A percentile compares a stretch with the other conserved stretches of the same genome.
Conservation (phyloP, 2,329 filamentous ascomycete species). For the Elsinoe perseae region DNA sequence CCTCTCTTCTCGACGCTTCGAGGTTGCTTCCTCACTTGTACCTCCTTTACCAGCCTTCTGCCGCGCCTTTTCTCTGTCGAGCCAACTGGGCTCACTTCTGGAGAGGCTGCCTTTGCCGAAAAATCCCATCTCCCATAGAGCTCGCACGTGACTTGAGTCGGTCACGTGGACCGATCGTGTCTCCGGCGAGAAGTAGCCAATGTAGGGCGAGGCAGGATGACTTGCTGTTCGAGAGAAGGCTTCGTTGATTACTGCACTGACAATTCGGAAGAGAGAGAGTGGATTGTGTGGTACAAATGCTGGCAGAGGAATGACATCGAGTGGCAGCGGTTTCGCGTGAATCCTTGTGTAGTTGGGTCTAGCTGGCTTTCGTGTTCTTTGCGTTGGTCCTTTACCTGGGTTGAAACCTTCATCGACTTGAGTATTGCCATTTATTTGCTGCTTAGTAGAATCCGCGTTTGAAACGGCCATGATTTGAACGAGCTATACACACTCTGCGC, state of each 20-base stretch:
- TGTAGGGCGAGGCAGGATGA: constrained; percentile 58
- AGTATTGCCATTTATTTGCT: not conserved
- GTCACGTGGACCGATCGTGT: constrained; percentile 80
- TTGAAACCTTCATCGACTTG: not conserved
- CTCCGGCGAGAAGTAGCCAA: constrained; percentile 70
- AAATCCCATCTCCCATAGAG: constrained; percentile 93
- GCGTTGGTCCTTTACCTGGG: not conserved
- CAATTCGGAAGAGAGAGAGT: constrained; percentile 73
- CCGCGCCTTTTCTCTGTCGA: constrained; percentile 70
- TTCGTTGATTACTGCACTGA: constrained; percentile 53
- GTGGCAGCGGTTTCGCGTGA: constrained; percentile 71
- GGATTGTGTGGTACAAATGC: constrained; percentile 88
- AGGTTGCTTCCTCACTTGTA: constrained; percentile 77
- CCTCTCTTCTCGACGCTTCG: constrained; percentile 68
- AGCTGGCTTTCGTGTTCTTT: constrained; percentile 20
- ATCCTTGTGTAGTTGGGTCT: constrained; percentile 62
- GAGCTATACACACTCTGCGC: too few species aligned
- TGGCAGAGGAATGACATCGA: constrained; percentile 76
- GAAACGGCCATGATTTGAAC: not conserved
- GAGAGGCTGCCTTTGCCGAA: constrained; percentile 92
- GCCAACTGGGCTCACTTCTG: constrained; percentile 90
- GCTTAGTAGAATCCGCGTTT: not conserved
- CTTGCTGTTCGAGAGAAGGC: constrained; percentile 48
- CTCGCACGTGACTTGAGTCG: constrained; percentile 65
- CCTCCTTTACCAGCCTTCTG: constrained; percentile 36